These are phyloP conservation scores for Yarrowia hollandica DNA, from an alignment of 805 yeast genomes.

Conservation along the genomic window DNA sequence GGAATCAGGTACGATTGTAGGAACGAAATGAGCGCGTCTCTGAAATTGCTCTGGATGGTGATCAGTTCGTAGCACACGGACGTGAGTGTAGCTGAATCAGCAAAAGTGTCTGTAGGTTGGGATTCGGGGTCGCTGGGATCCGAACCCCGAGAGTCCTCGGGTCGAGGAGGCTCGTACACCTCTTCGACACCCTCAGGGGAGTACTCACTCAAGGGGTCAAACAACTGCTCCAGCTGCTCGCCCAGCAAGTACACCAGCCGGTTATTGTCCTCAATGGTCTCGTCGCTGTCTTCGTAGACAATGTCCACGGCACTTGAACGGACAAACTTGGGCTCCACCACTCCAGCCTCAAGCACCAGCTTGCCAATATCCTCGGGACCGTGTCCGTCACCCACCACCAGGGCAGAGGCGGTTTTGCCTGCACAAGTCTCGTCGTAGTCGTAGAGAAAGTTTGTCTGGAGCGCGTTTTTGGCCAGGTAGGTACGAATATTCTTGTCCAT, in stretches of 20 bases:
- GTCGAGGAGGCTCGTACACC: constrained; percentile 61
- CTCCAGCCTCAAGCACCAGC: constrained; percentile 56
- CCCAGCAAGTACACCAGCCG: constrained; percentile 75
- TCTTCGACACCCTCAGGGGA: constrained; percentile 85
- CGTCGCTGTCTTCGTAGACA: constrained; percentile 59
- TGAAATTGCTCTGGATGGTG: constrained; percentile 69
- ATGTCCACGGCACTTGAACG: constrained; percentile 68
- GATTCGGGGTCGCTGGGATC: background rate
- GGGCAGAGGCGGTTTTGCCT: constrained; percentile 70
- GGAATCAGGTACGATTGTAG: constrained; percentile 80
- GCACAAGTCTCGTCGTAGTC: constrained; percentile 83
- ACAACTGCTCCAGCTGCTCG: constrained; percentile 80
- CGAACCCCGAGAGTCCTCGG: constrained; percentile 31
- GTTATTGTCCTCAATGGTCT: constrained; percentile 65
- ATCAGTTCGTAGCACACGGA: constrained; percentile 67
- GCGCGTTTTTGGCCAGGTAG: constrained; percentile 22
- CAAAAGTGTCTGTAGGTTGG: constrained; percentile 17
- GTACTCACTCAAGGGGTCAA: constrained; percentile 87
- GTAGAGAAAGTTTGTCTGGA: constrained; percentile 32
- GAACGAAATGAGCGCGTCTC: constrained; percentile 69
- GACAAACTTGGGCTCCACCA: constrained; percentile 51
- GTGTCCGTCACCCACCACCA: constrained; percentile 54
- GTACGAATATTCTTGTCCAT: constrained; percentile 45
- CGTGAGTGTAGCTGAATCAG: constrained; percentile 45
- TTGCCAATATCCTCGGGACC: constrained; percentile 61